These are phyloP conservation scores for Notholithocarpus densiflorus DNA, from an alignment of 306 rosid species.

Conservation along the genomic window DNA sequence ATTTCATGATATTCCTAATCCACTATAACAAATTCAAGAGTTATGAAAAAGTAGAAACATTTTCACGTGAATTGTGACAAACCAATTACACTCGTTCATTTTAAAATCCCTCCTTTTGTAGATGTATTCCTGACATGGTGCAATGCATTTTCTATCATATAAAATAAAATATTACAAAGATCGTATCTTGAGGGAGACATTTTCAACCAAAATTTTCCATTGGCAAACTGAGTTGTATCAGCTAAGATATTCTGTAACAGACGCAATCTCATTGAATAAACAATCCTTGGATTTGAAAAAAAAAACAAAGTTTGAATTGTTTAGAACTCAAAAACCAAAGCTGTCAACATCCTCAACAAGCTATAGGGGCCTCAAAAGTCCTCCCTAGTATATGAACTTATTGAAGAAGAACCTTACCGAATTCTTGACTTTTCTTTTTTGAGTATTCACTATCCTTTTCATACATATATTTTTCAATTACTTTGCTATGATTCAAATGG, in stretches of 20 bases:
- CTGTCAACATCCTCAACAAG: constrained; percentile 47
- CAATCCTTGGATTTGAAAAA: constrained; percentile 4
- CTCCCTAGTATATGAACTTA: constrained; percentile 23
- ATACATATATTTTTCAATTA: not conserved
- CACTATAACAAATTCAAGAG: not conserved
- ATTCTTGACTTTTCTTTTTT: constrained; percentile 40
- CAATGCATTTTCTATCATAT: constrained; percentile 20
- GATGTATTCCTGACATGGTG: constrained; percentile 41
- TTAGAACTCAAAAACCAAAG: constrained; percentile 17
- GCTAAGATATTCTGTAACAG: constrained; percentile 41
- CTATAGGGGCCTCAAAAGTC: constrained; percentile 45
- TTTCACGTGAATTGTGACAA: constrained; percentile 56
- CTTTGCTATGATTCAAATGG: constrained; percentile 18
- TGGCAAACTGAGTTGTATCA: constrained; percentile 40
- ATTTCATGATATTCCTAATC: too few species aligned
- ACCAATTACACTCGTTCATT: constrained; percentile 31
- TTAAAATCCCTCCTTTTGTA: constrained; percentile 33
- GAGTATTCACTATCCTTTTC: constrained; percentile 20
- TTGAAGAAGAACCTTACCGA: constrained; percentile 36
- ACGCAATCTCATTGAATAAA: constrained; percentile 38
- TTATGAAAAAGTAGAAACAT: not conserved
- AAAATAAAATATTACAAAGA: constrained; percentile 30
- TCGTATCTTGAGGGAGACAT: constrained; percentile 26
- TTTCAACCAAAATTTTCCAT: constrained; percentile 35
- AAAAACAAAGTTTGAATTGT: constrained; percentile 21